Base-by-base conservation (phyloP, 306 rosid genomes). In the Cucurbita ficifolia region DNA sequence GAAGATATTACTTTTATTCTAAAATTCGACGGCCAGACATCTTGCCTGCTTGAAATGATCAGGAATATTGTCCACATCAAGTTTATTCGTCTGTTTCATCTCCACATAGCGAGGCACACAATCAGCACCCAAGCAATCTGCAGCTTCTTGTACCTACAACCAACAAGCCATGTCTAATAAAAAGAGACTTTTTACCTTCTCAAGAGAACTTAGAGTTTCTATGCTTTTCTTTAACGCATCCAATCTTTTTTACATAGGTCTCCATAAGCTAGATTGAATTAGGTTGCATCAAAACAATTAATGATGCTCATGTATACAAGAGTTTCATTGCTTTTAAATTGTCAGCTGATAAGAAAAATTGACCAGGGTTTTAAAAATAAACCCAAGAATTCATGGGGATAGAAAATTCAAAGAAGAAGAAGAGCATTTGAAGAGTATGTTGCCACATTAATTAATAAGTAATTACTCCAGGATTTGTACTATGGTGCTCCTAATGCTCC, bases 81-180 rank as follows among this genome's bases (percentile, higher is more conserved):
- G 86, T 75, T 62, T 69, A 80, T 59, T 86, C 54, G 64, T 77
- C 84, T 86, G 88, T 86, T 89, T 91, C 83, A 80, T 82, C 82
- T 94, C 97, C 79, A 86, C 95, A 79, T 85, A 85, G 49, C 91
- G 90, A 55, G 96, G 92, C 78, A 84, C 92, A 72, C 89, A 89
- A 81, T 94, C 96, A 64, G 96, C 99, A 73, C 91, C 97, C 86
- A 94, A 82, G 88, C 96, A 94, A 77, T 87, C 97, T 57, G 96
- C 99, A 71, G 96, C 96, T 81, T 91, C 97, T 87, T 91, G 99
- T 57, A 91, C 89, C 96, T 94, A 69, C 67, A 82, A 58, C 65
- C 71, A 42, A 43, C 67, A 70, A 75, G 77, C 65, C 62, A n/a
- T 52, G 74, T 71, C 18, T 76, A 61, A 62, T 39, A 74, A 60